phyloP scores from a whole-genome alignment of 768 basidiomycete genomes.

The Psilocybe cubensis region DNA sequence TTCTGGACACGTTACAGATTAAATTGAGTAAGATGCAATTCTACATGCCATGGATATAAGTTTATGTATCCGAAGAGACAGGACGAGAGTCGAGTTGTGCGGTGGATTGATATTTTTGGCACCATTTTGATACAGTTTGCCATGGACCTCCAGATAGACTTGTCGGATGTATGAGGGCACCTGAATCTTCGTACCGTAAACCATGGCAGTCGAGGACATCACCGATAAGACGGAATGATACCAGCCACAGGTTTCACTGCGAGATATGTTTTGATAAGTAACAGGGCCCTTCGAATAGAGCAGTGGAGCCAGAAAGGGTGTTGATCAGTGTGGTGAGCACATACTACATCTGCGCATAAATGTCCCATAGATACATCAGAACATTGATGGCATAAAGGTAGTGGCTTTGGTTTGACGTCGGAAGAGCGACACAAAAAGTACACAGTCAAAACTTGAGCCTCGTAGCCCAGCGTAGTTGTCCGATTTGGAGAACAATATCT shows the following conservation, averaged over 20 bases:
- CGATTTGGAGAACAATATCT: too few relatives aligned
- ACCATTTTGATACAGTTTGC: neutral
- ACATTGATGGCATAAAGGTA: too few relatives aligned
- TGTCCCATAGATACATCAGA: too few relatives aligned
- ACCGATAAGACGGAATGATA: neutral
- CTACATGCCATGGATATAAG: neutral
- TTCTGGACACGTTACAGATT: neutral
- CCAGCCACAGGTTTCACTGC: too few relatives aligned
- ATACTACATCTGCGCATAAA: too few relatives aligned
- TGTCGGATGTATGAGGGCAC: neutral
- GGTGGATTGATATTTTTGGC: neutral
- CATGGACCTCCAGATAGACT: neutral
- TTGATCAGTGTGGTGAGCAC: too few relatives aligned
- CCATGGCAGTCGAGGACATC: neutral
- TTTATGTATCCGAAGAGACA: neutral
- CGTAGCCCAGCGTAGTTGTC: too few relatives aligned
- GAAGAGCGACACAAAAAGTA: too few relatives aligned
- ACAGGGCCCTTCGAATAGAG: too few relatives aligned
- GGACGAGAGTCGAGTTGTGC: neutral
- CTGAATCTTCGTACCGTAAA: neutral
- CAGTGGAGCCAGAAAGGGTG: too few relatives aligned
- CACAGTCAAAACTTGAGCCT: too few relatives aligned
- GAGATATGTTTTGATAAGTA: neutral
- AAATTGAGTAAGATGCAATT: neutral
- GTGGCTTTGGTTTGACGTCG: too few relatives aligned